Evolutionary conservation across 2,329 filamentous ascomycete genomes (phyloP).

Genomic region (Ceratocystis lukuohia): DNA sequence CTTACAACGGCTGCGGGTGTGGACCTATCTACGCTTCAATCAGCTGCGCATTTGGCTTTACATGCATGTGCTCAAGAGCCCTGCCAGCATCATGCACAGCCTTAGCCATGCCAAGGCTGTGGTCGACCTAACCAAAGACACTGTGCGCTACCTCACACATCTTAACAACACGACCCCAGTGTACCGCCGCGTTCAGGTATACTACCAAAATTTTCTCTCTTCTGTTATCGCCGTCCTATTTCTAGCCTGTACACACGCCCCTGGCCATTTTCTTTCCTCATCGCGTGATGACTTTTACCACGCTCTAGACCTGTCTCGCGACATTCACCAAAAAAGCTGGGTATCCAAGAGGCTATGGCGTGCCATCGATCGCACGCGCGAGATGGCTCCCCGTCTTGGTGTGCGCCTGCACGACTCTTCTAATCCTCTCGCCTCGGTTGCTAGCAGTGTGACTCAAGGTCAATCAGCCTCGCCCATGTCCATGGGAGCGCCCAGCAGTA

Average conservation of each 20-base stretch:
- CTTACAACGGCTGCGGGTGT: slow-evolving; percentile 60
- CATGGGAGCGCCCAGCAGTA: slow-evolving; percentile 6
- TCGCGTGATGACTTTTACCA: slow-evolving; percentile 69
- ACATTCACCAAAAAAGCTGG: slow-evolving; percentile 56
- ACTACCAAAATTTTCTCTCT: slow-evolving; percentile 69
- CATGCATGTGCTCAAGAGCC: slow-evolving; percentile 72
- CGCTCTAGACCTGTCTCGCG: slow-evolving; percentile 60
- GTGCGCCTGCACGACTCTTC: slow-evolving; percentile 27
- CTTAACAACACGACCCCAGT: slow-evolving; percentile 60
- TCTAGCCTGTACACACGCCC: slow-evolving; percentile 61
- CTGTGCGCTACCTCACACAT: slow-evolving; percentile 55
- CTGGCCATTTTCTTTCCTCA: slow-evolving; percentile 52
- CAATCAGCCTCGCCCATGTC: not conserved
- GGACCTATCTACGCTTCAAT: slow-evolving; percentile 76
- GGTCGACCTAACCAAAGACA: slow-evolving; percentile 63
- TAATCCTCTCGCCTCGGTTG: slow-evolving; percentile 18
- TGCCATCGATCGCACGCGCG: slow-evolving; percentile 56
- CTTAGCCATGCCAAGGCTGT: slow-evolving; percentile 58
- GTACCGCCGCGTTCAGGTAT: slow-evolving; percentile 57
- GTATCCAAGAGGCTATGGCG: slow-evolving; percentile 62
- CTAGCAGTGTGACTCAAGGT: not conserved
- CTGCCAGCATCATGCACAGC: slow-evolving; percentile 69
- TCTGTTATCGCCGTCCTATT: slow-evolving; percentile 64
- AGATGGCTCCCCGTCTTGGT: slow-evolving; percentile 57
- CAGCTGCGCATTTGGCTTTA: slow-evolving; percentile 85